phyloP scores from a whole-genome alignment of 148 eudicot species.

The Drosera capensis region DNA sequence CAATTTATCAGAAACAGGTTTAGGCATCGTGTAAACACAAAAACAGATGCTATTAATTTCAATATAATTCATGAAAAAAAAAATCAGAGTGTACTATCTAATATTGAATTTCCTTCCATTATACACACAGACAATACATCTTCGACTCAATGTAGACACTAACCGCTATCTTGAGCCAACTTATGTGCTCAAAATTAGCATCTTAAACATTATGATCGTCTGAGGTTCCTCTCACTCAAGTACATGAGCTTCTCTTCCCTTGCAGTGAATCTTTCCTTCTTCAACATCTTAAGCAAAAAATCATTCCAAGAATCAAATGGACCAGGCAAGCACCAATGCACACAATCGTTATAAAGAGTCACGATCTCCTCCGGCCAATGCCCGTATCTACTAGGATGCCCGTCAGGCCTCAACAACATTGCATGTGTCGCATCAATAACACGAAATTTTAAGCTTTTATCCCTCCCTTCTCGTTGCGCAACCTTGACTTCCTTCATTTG shows the following conservation, averaged over 20 bases:
- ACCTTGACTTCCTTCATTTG: slow-evolving; percentile 30
- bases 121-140: too few species aligned
- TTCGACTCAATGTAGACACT: too few species aligned
- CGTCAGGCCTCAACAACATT: slow-evolving; percentile 44
- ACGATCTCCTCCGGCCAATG: slow-evolving; percentile 27
- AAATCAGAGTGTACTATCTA: too few species aligned
- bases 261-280: slow-evolving; percentile 3
- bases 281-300: slow-evolving; percentile 25
- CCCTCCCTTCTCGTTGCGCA: slow-evolving; percentile 10
- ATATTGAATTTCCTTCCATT: too few species aligned
- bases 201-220: too few species aligned
- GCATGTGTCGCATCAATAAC: slow-evolving; percentile 28
- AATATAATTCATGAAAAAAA: too few species aligned
- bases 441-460: slow-evolving; percentile 10
- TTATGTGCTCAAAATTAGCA: too few species aligned
- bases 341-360: slow-evolving; percentile 31
- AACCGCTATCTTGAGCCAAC: too few species aligned
- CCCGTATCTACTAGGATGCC: slow-evolving; percentile 41
- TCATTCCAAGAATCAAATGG: slow-evolving; percentile 49
- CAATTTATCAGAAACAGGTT: too few species aligned
- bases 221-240: too few species aligned
- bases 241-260: slow-evolving; percentile 1
- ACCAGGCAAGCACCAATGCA: slow-evolving; percentile 65
- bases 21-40: too few species aligned
- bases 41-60: too few species aligned